Conservation (phyloP, 148 eudicot genomes). For the Spergularia marina region DNA sequence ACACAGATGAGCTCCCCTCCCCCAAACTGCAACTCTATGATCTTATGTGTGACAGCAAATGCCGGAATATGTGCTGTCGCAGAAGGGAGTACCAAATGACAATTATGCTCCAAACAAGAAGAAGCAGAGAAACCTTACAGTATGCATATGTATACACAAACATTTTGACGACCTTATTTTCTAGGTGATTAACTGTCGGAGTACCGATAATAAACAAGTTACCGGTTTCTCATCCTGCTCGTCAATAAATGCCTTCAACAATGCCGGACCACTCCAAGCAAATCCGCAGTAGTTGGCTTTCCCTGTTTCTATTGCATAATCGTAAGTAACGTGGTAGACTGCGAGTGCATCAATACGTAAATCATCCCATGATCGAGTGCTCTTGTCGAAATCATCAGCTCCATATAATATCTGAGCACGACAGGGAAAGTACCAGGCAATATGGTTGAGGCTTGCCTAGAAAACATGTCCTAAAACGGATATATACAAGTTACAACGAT, state of each 20-base stretch:
- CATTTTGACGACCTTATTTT: not conserved
- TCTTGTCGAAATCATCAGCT: slow-evolving; percentile 44
- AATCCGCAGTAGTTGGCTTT: slow-evolving; percentile 41
- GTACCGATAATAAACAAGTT: slow-evolving; percentile 6
- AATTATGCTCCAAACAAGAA: no score
- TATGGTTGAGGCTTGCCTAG: not conserved
- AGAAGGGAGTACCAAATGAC: not conserved
- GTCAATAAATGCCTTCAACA: slow-evolving; percentile 13
- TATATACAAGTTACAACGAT: not conserved
- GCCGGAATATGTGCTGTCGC: not conserved
- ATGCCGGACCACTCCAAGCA: slow-evolving; percentile 55
- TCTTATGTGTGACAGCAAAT: not conserved
- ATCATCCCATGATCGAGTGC: slow-evolving; percentile 35
- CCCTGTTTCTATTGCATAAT: slow-evolving; percentile 24
- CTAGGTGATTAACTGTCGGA: slow-evolving; percentile 4
- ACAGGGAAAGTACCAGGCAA: not conserved
- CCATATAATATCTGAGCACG: slow-evolving; percentile 43
- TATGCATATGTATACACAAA: not conserved
- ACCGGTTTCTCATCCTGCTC: slow-evolving; percentile 12
- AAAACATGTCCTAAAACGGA: no score
- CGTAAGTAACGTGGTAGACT: slow-evolving; percentile 47
- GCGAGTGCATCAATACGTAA: slow-evolving; percentile 56
- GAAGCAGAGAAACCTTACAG: not conserved
- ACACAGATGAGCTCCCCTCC: not conserved
- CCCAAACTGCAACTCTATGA: not conserved